Evolutionary conservation across 2,329 filamentous ascomycete species (phyloP), one percentile per base, ranked within the genome.

Genomic region (Macrophomina tecta): DNA sequence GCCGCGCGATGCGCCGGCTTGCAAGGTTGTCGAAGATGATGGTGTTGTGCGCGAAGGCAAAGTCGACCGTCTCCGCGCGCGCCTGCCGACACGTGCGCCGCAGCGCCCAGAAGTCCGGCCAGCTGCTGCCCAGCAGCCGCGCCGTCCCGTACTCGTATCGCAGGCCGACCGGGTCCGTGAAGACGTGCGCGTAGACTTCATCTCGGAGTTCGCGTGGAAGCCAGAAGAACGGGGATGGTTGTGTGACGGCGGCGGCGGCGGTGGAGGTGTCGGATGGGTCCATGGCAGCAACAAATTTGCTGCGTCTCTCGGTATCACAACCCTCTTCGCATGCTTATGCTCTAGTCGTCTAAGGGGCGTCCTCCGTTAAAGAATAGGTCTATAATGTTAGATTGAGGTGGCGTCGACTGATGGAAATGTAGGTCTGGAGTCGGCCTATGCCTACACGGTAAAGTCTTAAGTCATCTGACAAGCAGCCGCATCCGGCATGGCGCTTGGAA

Each of bases 21-120:
- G 52, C 53, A 32, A 65, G 63, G 63, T 65, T 66, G 64, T 61
- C 64, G 64, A 66, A 66, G 34, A 61, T 34, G 55, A 66, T 45
- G 55, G 14, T n/a, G 34, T 66, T 66, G 45, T 52, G 53, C 12
- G n/a, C 12, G 7, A 66, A 30, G 34, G 64, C 45, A 14, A 52
- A 38, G 45, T 49, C 48, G 18, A 45, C 53, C 16, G 53, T 66
- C 28, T 66, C 64, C 7, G 42, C 23, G 5, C 64, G 45, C 11
- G 34, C 18, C 11, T 66, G 64, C 4, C 64, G 64, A 28, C 55
- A 60, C 36, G 55, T 60, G 53, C 8, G 36, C 11, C 64, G 64
- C 11, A 61, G 6, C 5, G 64, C 64, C 40, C 45, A 66, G 23
- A 66, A 66, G 55, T 66, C n/a, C n/a, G 51, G 30, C 28, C 23